A percentile compares a stretch with the other conserved stretches of the same genome.
Evolutionary conservation across 192 early-diverging fungal genomes (phyloP).

Genomic region (Coemansia aciculifera): DNA sequence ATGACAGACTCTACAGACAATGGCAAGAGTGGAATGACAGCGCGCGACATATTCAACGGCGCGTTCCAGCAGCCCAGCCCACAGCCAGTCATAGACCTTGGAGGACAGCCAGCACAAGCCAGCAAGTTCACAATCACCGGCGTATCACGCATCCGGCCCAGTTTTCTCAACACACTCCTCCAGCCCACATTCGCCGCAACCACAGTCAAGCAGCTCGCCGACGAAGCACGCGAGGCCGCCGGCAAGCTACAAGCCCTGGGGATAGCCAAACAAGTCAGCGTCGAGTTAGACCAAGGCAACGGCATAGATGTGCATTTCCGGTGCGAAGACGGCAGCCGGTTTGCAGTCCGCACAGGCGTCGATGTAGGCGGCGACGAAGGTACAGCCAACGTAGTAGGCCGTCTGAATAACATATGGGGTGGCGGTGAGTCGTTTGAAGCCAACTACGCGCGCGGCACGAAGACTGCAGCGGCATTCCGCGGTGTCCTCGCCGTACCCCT

Average conservation of each 20-base stretch:
- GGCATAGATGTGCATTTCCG: conserved; percentile 71
- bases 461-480: conserved; percentile 66
- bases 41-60: conserved; percentile 14
- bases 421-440: conserved; percentile 80
- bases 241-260: conserved; percentile 45
- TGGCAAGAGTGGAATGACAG: background rate
- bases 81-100: conserved; percentile 9
- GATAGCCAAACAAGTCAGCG: conserved; percentile 31
- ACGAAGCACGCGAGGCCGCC: conserved; percentile 42
- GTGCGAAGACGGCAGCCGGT: conserved; percentile 70
- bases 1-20: background rate
- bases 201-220: conserved; percentile 25
- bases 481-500: conserved; percentile 66
- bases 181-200: conserved; percentile 16
- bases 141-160: conserved; percentile 27
- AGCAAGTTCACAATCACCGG: conserved; percentile 24
- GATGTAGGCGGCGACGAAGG: conserved; percentile 90
- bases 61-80: conserved; percentile 6
- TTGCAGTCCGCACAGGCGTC: conserved; percentile 83
- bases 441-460: conserved; percentile 73
- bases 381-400: conserved; percentile 68
- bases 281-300: conserved; percentile 17
- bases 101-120: background rate
- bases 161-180: conserved; percentile 25
- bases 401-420: conserved; percentile 84